phyloP scores from a whole-genome alignment of 2,329 filamentous ascomycete genomes.

The Pseudogymnoascus sp. region DNA sequence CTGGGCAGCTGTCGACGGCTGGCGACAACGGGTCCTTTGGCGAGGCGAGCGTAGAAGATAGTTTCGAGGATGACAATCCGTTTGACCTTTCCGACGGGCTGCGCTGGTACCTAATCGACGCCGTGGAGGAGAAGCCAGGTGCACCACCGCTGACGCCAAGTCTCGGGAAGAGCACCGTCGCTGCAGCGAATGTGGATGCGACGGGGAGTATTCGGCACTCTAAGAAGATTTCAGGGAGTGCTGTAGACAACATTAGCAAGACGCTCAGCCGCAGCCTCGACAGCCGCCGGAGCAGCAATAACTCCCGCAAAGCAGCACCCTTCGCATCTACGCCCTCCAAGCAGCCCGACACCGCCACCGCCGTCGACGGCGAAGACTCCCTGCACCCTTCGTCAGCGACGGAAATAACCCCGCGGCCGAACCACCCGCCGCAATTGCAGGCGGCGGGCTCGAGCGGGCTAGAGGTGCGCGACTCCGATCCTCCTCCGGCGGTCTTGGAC shows the following conservation, averaged over 20 bases:
- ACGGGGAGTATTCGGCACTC: slow-evolving; percentile 60
- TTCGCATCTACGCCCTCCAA: neutral
- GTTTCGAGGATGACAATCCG: slow-evolving; percentile 83
- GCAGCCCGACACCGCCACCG: slow-evolving; percentile 18
- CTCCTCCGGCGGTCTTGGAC: slow-evolving; percentile 8
- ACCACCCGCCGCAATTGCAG: slow-evolving; percentile 1
- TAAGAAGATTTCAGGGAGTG: slow-evolving; percentile 37
- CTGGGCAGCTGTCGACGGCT: slow-evolving; percentile 21
- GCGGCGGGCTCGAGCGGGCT: slow-evolving; percentile 6
- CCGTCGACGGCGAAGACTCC: neutral
- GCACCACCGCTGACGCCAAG: slow-evolving; percentile 90
- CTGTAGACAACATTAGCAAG: slow-evolving; percentile 67
- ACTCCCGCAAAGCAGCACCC: slow-evolving; percentile 68
- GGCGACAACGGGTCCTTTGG: slow-evolving; percentile 38
- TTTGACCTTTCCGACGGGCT: slow-evolving; percentile 94
- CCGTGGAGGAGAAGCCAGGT: slow-evolving; percentile 82
- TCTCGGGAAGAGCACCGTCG: slow-evolving; percentile 84
- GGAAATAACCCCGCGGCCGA: neutral
- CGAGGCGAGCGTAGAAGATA: slow-evolving; percentile 46
- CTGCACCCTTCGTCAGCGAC: slow-evolving; percentile 1
- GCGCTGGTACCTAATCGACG: slow-evolving; percentile 93
- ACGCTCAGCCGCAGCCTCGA: slow-evolving; percentile 83
- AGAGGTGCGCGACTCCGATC: slow-evolving; percentile 9
- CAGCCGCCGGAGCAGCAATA: slow-evolving; percentile 80
- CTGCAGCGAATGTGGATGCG: slow-evolving; percentile 78